Conservation (phyloP, 805 yeast genomes). For the Candida coquimbonensis region DNA sequence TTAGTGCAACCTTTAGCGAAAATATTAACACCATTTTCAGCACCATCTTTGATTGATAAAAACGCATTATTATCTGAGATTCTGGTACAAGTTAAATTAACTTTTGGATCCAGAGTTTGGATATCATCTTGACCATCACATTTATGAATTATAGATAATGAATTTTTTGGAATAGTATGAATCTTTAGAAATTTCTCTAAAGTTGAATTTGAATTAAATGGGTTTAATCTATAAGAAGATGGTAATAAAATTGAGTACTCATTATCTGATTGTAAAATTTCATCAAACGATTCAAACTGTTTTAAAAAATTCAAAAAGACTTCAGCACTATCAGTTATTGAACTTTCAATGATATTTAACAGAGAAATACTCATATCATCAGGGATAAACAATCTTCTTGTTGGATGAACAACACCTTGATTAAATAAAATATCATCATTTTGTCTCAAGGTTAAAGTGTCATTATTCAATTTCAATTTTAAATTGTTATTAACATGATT, state of each 20-base stretch:
- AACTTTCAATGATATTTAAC: constrained; percentile 47
- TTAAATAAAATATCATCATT: constrained; percentile 66
- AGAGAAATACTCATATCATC: constrained; percentile 43
- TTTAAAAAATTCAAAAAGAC: constrained; percentile 41
- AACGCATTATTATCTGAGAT: constrained; percentile 29
- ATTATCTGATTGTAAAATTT: constrained; percentile 34
- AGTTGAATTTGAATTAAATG: constrained; percentile 32
- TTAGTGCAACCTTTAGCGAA: constrained; percentile 52
- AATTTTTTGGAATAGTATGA: constrained; percentile 61
- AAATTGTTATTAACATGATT: constrained; percentile 9
- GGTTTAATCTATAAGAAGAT: constrained; percentile 42
- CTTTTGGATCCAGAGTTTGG: constrained; percentile 36
- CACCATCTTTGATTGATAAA: constrained; percentile 38
- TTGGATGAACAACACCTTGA: constrained; percentile 80
- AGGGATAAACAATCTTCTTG: constrained; percentile 53
- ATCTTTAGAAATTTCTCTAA: constrained; percentile 52
- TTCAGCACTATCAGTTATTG: constrained; percentile 31
- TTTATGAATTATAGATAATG: constrained; percentile 36
- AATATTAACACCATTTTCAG: constrained; percentile 51
- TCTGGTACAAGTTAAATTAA: constrained; percentile 38
- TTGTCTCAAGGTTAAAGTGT: constrained; percentile 20
- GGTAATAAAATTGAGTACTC: constrained; percentile 68
- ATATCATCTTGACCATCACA: constrained; percentile 35
- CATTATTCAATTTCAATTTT: constrained; percentile 17
- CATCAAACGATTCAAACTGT: constrained; percentile 33